A percentile compares a stretch with the other conserved stretches of the same genome.
phyloP scores from a whole-genome alignment of 31 red algal species.

The Odonthalia washingtoniensis region DNA sequence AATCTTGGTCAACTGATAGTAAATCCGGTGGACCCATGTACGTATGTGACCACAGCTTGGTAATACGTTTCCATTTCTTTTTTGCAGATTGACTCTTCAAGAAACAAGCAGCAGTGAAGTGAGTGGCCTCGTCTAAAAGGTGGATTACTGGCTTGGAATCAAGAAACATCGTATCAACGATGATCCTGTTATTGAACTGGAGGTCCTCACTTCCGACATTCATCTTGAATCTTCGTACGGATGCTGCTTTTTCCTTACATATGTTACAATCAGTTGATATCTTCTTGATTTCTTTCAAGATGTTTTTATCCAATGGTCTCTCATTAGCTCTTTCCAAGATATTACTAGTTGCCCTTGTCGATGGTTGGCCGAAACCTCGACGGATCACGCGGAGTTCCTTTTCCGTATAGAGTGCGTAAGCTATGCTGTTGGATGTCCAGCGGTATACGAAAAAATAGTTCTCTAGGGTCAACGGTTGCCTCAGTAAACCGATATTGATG shows the following conservation, averaged over 20 bases:
- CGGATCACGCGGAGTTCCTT: not conserved
- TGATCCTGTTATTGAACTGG: not conserved
- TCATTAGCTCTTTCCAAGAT: not conserved
- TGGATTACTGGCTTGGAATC: too few species aligned
- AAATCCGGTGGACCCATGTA: too few species aligned
- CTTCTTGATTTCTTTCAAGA: not conserved
- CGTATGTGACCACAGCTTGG: not conserved
- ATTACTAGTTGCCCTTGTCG: not conserved
- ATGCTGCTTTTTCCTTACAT: not conserved
- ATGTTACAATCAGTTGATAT: not conserved
- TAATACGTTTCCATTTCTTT: not conserved
- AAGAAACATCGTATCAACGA: not conserved
- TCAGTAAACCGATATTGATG: not conserved
- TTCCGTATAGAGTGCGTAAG: not conserved
- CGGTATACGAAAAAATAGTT: too few species aligned
- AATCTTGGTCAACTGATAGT: not conserved
- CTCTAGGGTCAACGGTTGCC: not conserved
- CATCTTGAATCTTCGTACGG: not conserved
- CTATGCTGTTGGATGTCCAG: not conserved
- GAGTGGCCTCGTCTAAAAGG: not conserved
- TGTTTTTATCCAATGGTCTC: not conserved
- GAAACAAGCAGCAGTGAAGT: not conserved
- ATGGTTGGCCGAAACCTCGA: not conserved
- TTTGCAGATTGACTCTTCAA: not conserved
- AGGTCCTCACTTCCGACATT: not conserved